Percentiles rank a stretch among this genome's conserved stretches.
phyloP scores from a whole-genome alignment of 129 eudicot genomes.

The Chrysanthemum lavandulifolium region DNA sequence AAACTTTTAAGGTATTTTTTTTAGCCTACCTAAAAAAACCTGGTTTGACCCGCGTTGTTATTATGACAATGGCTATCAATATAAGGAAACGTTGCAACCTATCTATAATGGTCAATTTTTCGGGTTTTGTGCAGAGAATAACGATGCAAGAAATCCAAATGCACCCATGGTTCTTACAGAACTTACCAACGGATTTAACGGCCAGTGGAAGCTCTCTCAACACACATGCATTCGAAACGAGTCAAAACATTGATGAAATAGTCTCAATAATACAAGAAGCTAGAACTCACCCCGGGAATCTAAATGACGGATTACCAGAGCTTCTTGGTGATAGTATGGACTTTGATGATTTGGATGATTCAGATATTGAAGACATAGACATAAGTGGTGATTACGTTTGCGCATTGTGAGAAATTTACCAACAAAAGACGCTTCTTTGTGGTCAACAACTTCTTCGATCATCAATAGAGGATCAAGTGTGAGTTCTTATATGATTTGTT shows the following conservation, averaged over 20 bases:
- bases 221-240: conserved; percentile 30
- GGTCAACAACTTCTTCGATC: too few relatives aligned
- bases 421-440: neutral
- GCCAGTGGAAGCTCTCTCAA: conserved; percentile 48
- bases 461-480: too few relatives aligned
- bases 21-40: too few relatives aligned
- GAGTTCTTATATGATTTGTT: too few relatives aligned
- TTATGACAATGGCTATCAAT: too few relatives aligned
- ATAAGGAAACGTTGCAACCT: neutral
- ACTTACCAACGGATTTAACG: conserved; percentile 61
- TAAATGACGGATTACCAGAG: conserved; percentile 18
- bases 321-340: conserved; percentile 61
- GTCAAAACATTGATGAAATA: conserved; percentile 52
- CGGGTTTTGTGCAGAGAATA: conserved; percentile 46
- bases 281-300: conserved; percentile 34
- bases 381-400: conserved; percentile 55
- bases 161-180: conserved; percentile 66
- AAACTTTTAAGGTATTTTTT: too few relatives aligned
- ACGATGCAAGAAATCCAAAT: conserved; percentile 54
- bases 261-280: conserved; percentile 63
- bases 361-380: conserved; percentile 56
- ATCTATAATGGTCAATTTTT: neutral
- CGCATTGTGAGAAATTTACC: conserved; percentile 25
- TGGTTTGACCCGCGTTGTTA: too few relatives aligned
- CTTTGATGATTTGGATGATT: conserved; percentile 60